These are phyloP conservation scores for Ramaria rubella DNA, from an alignment of 768 basidiomycete genomes.

Conservation along the genomic window DNA sequence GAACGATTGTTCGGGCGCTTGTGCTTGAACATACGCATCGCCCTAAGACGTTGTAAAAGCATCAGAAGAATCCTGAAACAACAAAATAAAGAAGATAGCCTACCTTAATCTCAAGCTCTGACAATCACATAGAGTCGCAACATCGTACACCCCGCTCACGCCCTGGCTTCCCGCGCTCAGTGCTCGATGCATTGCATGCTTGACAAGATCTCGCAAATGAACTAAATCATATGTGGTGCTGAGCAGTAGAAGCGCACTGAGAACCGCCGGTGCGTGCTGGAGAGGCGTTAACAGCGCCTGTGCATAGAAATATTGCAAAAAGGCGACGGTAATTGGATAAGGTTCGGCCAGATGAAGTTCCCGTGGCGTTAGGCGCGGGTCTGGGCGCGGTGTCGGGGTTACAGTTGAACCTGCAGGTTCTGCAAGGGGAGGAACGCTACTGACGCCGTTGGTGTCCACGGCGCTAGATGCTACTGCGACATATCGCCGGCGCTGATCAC, in stretches of 20 bases:
- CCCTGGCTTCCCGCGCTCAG: slow-evolving; percentile 52
- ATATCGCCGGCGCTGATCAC: slow-evolving; percentile 56
- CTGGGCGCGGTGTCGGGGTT: slow-evolving; percentile 39
- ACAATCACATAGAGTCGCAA: slow-evolving; percentile 85
- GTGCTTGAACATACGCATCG: slow-evolving; percentile 40
- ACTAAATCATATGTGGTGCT: slow-evolving; percentile 74
- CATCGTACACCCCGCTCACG: slow-evolving; percentile 93
- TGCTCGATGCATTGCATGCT: slow-evolving; percentile 89
- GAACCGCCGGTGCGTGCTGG: slow-evolving; percentile 84
- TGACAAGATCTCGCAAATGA: slow-evolving; percentile 73
- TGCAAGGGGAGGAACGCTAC: slow-evolving; percentile 26
- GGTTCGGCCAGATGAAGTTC: slow-evolving; percentile 79
- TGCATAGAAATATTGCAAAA: slow-evolving; percentile 93
- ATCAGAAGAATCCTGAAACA: slow-evolving; percentile 3
- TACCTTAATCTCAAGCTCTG: slow-evolving; percentile 86
- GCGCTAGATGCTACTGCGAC: slow-evolving; percentile 49
- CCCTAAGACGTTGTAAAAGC: not conserved
- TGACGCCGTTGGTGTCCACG: slow-evolving; percentile 41
- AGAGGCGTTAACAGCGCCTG: slow-evolving; percentile 80
- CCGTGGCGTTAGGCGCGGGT: slow-evolving; percentile 77
- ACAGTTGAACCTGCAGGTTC: not conserved
- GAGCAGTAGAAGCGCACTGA: slow-evolving; percentile 80
- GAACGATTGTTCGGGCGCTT: slow-evolving; percentile 57
- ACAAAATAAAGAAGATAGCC: slow-evolving; percentile 21
- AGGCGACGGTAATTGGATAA: slow-evolving; percentile 79